Evolutionary conservation across 2,329 filamentous ascomycete species (phyloP).

Genomic region (Xylogone sp.): DNA sequence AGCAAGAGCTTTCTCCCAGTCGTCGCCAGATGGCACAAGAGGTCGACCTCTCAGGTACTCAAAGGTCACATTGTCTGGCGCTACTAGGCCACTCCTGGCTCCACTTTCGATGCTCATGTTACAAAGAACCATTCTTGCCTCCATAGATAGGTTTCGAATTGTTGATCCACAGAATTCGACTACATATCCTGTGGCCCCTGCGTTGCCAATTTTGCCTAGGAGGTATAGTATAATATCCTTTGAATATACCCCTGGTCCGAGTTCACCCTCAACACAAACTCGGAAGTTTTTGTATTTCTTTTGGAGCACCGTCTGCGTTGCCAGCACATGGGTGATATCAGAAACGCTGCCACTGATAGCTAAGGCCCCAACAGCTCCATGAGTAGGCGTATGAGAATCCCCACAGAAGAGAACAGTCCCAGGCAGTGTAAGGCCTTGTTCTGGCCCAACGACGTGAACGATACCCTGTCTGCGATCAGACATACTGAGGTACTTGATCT

Average conservation of each 20-base stretch:
- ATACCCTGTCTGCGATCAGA: conserved; percentile 93
- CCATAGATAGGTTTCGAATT: conserved; percentile 82
- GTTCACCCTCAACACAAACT: conserved; percentile 84
- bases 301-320: conserved; percentile 88
- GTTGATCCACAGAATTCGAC: conserved; percentile 95
- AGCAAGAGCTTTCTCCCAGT: conserved; percentile 80
- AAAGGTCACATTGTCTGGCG: conserved; percentile 86
- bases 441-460: conserved; percentile 91
- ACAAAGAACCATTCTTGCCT: conserved; percentile 96
- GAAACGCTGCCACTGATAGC: conserved; percentile 94
- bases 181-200: conserved; percentile 84
- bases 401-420: conserved; percentile 93
- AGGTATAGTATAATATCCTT: conserved; percentile 90
- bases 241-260: conserved; percentile 83
- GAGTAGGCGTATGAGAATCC: conserved; percentile 93
- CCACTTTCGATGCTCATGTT: conserved; percentile 97
- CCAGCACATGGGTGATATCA: conserved; percentile 93
- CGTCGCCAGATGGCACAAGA: conserved; percentile 76
- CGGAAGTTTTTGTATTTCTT: conserved; percentile 96
- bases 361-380: conserved; percentile 87
- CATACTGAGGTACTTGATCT: conserved; percentile 90
- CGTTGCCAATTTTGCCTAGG: conserved; percentile 87
- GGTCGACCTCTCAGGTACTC: conserved; percentile 89
- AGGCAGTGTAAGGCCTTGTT: conserved; percentile 93
- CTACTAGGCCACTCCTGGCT: conserved; percentile 89